phyloP scores from a whole-genome alignment of 176 grass and related monocot species.

The Hyparrhenia diplandra region DNA sequence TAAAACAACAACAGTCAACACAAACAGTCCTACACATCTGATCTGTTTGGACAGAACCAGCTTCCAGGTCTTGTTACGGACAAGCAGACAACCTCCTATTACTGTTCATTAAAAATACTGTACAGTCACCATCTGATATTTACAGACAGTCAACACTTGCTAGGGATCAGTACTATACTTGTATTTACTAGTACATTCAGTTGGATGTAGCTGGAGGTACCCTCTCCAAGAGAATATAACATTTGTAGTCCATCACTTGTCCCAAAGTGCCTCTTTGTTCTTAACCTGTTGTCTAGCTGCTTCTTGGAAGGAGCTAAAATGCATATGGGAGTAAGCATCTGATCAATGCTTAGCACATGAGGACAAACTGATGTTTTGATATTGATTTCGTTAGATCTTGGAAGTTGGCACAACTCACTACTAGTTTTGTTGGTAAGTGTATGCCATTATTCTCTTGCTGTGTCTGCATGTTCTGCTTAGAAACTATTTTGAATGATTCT shows the following conservation, averaged over 20 bases:
- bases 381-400: conserved; percentile 29
- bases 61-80: not conserved
- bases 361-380: conserved; percentile 9
- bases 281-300: conserved; percentile 35
- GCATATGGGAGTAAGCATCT: conserved; percentile 16
- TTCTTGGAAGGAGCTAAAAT: conserved; percentile 17
- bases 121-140: conserved; percentile 4
- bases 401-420: conserved; percentile 27
- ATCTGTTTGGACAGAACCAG: conserved; percentile 26
- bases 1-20: too few relatives aligned
- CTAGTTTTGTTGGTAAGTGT: conserved; percentile 14
- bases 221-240: conserved; percentile 9
- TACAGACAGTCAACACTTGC: conserved; percentile 13
- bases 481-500: not conserved
- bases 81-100: not conserved
- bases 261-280: conserved; percentile 35
- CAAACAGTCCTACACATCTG: conserved; percentile 4
- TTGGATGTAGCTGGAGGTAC: conserved; percentile 29
- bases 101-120: not conserved
- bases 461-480: not conserved
- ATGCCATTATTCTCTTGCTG: conserved; percentile 20
- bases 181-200: conserved; percentile 8
- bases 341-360: conserved; percentile 9
- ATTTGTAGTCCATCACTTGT: conserved; percentile 22
- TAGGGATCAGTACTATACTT: conserved; percentile 39